Base-by-base conservation (phyloP, 495 filamentous ascomycete genomes). In the Pyronema omphalodes region DNA sequence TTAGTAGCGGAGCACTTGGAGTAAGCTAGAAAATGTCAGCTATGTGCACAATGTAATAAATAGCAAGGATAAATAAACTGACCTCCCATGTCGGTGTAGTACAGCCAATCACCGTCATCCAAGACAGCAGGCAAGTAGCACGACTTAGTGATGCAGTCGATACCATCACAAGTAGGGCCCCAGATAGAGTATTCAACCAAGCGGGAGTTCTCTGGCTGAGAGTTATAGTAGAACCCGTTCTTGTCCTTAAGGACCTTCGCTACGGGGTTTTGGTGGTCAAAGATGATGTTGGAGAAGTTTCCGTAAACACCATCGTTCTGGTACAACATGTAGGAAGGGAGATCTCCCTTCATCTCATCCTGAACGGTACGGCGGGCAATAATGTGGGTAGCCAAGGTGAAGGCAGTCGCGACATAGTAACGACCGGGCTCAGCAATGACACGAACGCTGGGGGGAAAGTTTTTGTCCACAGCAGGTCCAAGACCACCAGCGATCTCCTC, bases 251-350 rank as follows among this genome's bases (percentile, higher is more conserved):
- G 70, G 50, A 96, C 74, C 67, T 81, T 85, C 48, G 89, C 85
- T 43, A 82, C 69, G 0, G 88, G 89, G 61, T 93, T 75, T 71
- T 99, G 93, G 67, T 96, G 93, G 63, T 96, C 93, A 68, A 94
- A 99, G 70, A 99, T 93, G 73, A 95, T 94, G 76, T 84, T 91
- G 56, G 86, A 89, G 69, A 99, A 96, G 69, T 95, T 95, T 55
- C 91, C 89, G 58, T 99, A 99, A 39, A 95, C 79, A 23, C 91
- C 91, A 60, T 96, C 91, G 63, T 96, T 96, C 59, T 96, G 70
- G 67, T 98, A 96, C 29, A 94, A 69, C 89, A 95, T 95, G 74
- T 91, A 94, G 51, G 80, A 84, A 37, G 72, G 71, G 49, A 76
- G 69, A 8, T 73, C 69, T 8, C 71, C 76, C 18, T 69, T 71